Evolutionary conservation across 345 rosid species (phyloP).

Genomic region (Raphanus raphanistrum): DNA sequence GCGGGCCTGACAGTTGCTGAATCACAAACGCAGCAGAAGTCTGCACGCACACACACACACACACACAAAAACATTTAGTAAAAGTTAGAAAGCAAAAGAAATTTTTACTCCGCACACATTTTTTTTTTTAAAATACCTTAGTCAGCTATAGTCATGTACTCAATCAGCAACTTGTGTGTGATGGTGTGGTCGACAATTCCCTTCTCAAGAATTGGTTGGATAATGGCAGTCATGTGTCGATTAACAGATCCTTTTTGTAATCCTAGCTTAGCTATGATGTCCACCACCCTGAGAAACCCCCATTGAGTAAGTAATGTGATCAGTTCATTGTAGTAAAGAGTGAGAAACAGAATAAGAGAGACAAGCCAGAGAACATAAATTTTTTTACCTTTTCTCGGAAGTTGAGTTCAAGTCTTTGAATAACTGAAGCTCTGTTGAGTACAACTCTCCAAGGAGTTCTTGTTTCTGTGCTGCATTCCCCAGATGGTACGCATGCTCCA

Average conservation of each 20-base stretch:
- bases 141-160: constrained; percentile 79
- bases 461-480: constrained; percentile 84
- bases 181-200: constrained; percentile 91
- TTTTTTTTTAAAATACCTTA: constrained; percentile 46
- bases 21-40: constrained; percentile 75
- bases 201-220: constrained; percentile 93
- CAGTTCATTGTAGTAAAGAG: constrained; percentile 9
- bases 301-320: constrained; percentile 1
- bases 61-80: constrained; percentile 13
- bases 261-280: constrained; percentile 70
- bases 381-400: constrained; percentile 66
- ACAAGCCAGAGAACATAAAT: neutral
- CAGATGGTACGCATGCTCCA: constrained; percentile 80
- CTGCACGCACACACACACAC: constrained; percentile 38
- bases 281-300: constrained; percentile 57
- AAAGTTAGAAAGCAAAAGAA: constrained; percentile 5
- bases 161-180: constrained; percentile 71
- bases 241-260: constrained; percentile 68
- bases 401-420: constrained; percentile 64
- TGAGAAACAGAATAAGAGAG: neutral
- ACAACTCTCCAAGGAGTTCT: constrained; percentile 83
- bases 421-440: constrained; percentile 86
- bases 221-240: constrained; percentile 69
- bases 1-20: constrained; percentile 76
- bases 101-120: constrained; percentile 3